phyloP scores from a whole-genome alignment of 2,329 filamentous ascomycete genomes.

The Penicillium sp. region DNA sequence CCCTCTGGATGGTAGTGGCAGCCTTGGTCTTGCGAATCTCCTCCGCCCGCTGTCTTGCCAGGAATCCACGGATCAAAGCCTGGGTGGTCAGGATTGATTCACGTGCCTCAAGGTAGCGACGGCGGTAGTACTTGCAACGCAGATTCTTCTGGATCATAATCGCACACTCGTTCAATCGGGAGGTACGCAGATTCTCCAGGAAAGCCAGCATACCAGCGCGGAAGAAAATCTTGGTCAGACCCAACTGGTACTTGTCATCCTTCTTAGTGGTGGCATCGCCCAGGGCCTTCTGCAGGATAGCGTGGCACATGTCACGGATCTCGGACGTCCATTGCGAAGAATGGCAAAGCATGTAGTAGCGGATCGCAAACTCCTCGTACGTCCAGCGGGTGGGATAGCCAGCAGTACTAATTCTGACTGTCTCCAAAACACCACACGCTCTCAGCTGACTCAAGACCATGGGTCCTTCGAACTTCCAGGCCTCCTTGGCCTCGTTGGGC shows the following conservation, averaged over 20 bases:
- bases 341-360: conserved; percentile 97
- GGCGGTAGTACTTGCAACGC: conserved; percentile 91
- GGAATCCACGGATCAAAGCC: conserved; percentile 74
- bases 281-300: conserved; percentile 85
- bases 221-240: conserved; percentile 99
- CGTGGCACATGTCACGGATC: conserved; percentile 91
- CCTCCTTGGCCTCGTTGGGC: conserved; percentile 93
- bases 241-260: conserved; percentile 93
- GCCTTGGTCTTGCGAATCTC: conserved; percentile 82
- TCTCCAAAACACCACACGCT: conserved; percentile 98
- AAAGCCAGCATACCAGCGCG: conserved; percentile 98
- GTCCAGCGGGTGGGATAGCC: conserved; percentile 98
- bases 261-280: conserved; percentile 75
- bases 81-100: conserved; percentile 81
- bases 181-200: conserved; percentile 90
- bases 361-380: conserved; percentile 94
- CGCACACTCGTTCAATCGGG: conserved; percentile 86
- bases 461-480: conserved; percentile 97
- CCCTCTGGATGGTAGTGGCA: conserved; percentile 90
- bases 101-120: conserved; percentile 85
- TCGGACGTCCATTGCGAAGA: conserved; percentile 91
- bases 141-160: conserved; percentile 99
- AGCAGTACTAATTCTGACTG: conserved; percentile 94
- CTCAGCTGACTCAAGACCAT: conserved; percentile 98
- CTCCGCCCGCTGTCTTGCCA: conserved; percentile 76